Evolutionary conservation across 2,329 filamentous ascomycete species (phyloP).

Genomic region (Aspergillus puulaauensis): DNA sequence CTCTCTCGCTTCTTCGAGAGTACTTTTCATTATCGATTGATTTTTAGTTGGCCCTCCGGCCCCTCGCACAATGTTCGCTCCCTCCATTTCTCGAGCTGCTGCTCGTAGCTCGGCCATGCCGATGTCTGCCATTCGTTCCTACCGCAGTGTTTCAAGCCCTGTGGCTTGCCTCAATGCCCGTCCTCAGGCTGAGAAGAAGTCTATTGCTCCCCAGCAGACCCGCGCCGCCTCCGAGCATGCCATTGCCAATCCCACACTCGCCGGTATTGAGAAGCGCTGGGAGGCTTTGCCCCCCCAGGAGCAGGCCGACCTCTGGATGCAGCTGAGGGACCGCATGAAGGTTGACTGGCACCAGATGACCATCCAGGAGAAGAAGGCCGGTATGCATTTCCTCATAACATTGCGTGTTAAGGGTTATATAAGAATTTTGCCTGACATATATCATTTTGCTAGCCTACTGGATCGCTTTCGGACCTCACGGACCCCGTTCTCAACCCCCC

Average conservation of each 20-base stretch:
- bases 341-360: slow-evolving; percentile 94
- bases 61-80: slow-evolving; percentile 48
- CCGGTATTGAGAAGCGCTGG: slow-evolving; percentile 99
- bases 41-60: slow-evolving; percentile 26
- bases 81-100: slow-evolving; percentile 45
- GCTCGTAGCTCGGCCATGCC: slow-evolving; percentile 42
- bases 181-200: slow-evolving; percentile 31
- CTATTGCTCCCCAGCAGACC: slow-evolving; percentile 50
- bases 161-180: slow-evolving; percentile 39
- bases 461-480: slow-evolving; percentile 97
- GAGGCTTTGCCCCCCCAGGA: slow-evolving; percentile 96
- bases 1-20: slow-evolving; percentile 18
- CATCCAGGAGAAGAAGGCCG: slow-evolving; percentile 96
- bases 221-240: slow-evolving; percentile 73
- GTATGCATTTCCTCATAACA: slow-evolving; percentile 60
- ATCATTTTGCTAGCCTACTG: slow-evolving; percentile 73
- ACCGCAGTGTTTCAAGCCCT: slow-evolving; percentile 30
- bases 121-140: slow-evolving; percentile 35
- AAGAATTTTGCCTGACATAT: slow-evolving; percentile 23
- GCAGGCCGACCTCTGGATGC: slow-evolving; percentile 99
- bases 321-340: slow-evolving; percentile 98
- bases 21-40: slow-evolving; percentile 27
- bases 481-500: slow-evolving; percentile 78
- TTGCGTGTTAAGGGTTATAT: background rate
- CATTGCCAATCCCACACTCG: slow-evolving; percentile 95